These are phyloP conservation scores for Nitzschia putrida DNA, from an alignment of 108 stramenopile species.

Conservation along the genomic window DNA sequence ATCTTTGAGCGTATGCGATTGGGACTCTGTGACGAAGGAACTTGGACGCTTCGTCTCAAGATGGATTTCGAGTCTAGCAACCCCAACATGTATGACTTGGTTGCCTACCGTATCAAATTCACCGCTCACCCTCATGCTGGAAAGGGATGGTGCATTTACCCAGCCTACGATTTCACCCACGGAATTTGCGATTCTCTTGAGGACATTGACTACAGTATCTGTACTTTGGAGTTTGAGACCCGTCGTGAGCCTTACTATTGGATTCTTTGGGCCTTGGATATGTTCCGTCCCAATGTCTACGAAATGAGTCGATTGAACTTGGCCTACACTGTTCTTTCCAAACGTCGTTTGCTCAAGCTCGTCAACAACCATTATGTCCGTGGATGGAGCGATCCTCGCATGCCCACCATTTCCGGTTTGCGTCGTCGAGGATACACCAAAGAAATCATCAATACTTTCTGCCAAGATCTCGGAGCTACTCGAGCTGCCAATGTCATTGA, in stretches of 20 bases:
- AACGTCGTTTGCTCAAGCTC: constrained; percentile 94
- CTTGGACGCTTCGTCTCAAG: constrained; percentile 93
- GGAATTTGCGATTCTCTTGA: constrained; percentile 96
- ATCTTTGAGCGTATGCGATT: constrained; percentile 93
- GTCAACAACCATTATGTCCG: constrained; percentile 74
- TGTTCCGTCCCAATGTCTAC: constrained; percentile 95
- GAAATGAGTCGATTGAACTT: constrained; percentile 93
- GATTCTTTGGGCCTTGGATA: constrained; percentile 94
- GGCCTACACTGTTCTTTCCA: constrained; percentile 93
- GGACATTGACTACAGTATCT: constrained; percentile 98
- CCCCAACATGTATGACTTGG: constrained; percentile 96
- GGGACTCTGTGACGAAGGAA: constrained; percentile 90
- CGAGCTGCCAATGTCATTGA: constrained; percentile 91
- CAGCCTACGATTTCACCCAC: constrained; percentile 98
- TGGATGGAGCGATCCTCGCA: constrained; percentile 99
- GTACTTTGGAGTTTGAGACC: constrained; percentile 99
- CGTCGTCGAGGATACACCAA: constrained; percentile 95
- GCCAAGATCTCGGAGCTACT: constrained; percentile 94
- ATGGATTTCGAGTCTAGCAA: constrained; percentile 96
- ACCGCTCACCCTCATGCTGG: constrained; percentile 95
- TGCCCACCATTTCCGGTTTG: constrained; percentile 95
- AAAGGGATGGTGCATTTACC: constrained; percentile 98
- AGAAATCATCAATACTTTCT: constrained; percentile 92
- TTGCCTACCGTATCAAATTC: constrained; percentile 95
- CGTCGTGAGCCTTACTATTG: constrained; percentile 97